Percentiles rank a stretch among this genome's conserved stretches.
These are phyloP conservation scores for Ceratocystiopsis minuta DNA, from an alignment of 2,329 filamentous ascomycete species.

Conservation along the genomic window DNA sequence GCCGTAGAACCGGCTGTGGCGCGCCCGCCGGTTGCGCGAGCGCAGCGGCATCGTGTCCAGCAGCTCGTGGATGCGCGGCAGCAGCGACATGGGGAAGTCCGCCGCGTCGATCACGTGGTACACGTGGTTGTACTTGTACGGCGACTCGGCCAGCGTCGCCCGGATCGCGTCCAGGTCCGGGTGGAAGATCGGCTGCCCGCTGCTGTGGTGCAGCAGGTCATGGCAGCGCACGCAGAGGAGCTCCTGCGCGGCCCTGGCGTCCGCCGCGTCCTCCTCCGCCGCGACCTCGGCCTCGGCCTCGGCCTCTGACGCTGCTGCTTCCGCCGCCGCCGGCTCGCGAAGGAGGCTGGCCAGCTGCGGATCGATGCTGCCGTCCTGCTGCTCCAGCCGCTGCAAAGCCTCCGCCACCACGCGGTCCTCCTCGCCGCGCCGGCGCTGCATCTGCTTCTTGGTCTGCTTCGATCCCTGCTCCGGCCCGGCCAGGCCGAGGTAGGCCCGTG, in stretches of 20 bases:
- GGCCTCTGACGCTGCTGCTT: background rate
- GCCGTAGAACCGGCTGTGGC: conserved; percentile 42
- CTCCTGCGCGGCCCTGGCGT: no score
- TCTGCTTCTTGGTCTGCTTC: conserved; percentile 10
- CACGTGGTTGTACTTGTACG: conserved; percentile 79
- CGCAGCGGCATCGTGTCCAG: conserved; percentile 57
- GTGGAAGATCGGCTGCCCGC: conserved; percentile 55
- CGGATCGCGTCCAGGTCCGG: conserved; percentile 66
- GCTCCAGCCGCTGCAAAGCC: conserved; percentile 24
- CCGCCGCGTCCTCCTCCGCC: no score
- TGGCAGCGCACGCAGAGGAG: conserved; percentile 78
- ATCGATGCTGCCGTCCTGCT: conserved; percentile 24
- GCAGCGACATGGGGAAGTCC: conserved; percentile 86
- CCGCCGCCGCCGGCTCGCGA: background rate
- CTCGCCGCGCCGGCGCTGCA: conserved; percentile 6
- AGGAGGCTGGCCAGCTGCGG: conserved; percentile 24
- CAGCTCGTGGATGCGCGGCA: conserved; percentile 56
- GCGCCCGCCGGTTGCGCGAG: conserved; percentile 63
- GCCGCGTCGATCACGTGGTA: conserved; percentile 92
- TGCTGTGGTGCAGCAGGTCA: conserved; percentile 56
- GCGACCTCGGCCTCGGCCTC: no score
- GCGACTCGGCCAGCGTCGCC: conserved; percentile 74
- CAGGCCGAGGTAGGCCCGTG: conserved; percentile 28
- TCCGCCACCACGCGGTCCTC: conserved; percentile 31
- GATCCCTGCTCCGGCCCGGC: no score